These are phyloP conservation scores for Phylloporus sp. DNA, from an alignment of 1,284 basidiomycete species.

Conservation along the genomic window DNA sequence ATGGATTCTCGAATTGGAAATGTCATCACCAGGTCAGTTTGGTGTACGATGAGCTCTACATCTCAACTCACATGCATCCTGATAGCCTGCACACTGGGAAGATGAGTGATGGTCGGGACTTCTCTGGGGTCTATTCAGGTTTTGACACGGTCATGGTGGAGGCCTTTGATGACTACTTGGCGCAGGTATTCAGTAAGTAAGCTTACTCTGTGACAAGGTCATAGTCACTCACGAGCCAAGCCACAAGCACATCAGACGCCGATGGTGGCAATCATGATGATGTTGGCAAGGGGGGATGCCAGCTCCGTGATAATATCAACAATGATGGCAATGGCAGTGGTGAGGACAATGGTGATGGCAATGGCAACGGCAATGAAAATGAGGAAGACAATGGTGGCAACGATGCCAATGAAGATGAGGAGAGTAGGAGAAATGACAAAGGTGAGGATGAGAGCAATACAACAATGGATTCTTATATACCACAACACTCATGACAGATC, in stretches of 20 bases:
- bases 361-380: too few species aligned
- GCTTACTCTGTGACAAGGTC: too few species aligned
- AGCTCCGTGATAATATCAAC: too few species aligned
- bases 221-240: too few species aligned
- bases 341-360: too few species aligned
- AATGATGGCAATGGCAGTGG: too few species aligned
- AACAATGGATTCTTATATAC: too few species aligned
- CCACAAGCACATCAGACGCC: too few species aligned
- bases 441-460: too few species aligned
- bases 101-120: background rate
- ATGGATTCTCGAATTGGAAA: background rate
- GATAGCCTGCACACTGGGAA: background rate
- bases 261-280: background rate
- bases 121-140: background rate
- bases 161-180: background rate
- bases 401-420: background rate
- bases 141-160: background rate
- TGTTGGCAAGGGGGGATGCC: too few species aligned
- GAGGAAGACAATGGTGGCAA: background rate
- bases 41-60: too few species aligned
- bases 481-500: background rate
- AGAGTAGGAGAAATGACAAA: background rate
- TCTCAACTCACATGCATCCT: too few species aligned
- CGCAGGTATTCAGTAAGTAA: background rate
- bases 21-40: background rate